Evolutionary conservation across 768 basidiomycete genomes (phyloP), one percentile per base, ranked within the genome.

Genomic region (Rubroboletus satanas): DNA sequence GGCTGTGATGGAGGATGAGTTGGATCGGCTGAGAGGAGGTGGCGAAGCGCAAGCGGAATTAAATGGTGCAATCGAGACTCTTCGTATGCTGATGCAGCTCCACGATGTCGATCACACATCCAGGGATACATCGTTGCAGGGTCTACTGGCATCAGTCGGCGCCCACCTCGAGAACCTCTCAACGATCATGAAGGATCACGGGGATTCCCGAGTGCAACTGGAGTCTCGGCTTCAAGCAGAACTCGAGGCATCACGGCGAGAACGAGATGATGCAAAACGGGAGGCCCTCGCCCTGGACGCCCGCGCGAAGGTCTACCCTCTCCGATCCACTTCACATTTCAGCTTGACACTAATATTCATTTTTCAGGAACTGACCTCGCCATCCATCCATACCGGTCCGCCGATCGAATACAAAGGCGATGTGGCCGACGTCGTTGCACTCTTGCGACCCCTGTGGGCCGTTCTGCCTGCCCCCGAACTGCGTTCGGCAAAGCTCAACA

Each of bases 391-490:
- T 46, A 60, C 45, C 47, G 62, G 65, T 23, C 71, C 71, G 5
- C 62, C 68, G 54, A 59, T 67, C 56, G 56, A 67, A 62, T 60
- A 63, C 64, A 60, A 68, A 56, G 68, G 74, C 5, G 85, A 86
- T 44, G 75, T 81, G 17, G 75, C 76, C 26, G 77, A 79, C 7
- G 75, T 91, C 56, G 75, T 84, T 36, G 75, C 83, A 6, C 68
- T 85, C 21, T 79, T 96, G 31, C 79, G 79, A 48, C 83, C 89
- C 10, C 62, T 96, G 23, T 98, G 93, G 93, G 71, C 78, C 5
- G 76, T 87, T 38, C 80, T 98, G 0, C 94, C 94, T 11, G 89
- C 92, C 2, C 84, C 90, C 10, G 90, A 94, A 71, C 81, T 85
- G 12, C 88, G 95, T 29, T 85, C 83, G 1, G 73, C 83, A 47